Evolutionary conservation across 2,329 filamentous ascomycete genomes (phyloP).

Genomic region (Gliomastix tumulicola): DNA sequence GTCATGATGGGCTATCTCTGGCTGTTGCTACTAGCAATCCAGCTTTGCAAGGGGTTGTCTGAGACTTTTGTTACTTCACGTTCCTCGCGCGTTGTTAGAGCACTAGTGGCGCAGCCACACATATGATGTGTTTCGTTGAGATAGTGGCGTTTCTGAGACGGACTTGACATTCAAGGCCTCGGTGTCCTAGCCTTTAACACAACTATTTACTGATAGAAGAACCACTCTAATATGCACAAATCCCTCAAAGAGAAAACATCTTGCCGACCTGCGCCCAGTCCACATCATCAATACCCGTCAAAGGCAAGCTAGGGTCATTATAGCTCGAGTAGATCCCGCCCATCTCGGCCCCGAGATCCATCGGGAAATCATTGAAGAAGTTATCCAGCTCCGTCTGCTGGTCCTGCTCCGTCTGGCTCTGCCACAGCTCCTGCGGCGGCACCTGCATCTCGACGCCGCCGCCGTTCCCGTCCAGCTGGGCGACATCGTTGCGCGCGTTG

Average conservation of each 20-base stretch:
- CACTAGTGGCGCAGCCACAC: too few species aligned
- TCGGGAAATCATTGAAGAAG: conserved; percentile 10
- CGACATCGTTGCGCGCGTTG: background rate
- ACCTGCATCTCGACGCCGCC: background rate
- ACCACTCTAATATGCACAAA: too few species aligned
- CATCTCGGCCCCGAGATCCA: conserved; percentile 14
- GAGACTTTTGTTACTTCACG: too few species aligned
- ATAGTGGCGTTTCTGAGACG: too few species aligned
- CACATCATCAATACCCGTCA: conserved; percentile 18
- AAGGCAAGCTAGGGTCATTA: conserved; percentile 16
- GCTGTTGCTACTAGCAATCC: too few species aligned
- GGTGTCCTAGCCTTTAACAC: too few species aligned
- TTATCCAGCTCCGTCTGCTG: conserved; percentile 3
- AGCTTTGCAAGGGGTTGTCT: too few species aligned
- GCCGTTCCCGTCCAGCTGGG: background rate
- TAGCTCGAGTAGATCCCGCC: conserved; percentile 17
- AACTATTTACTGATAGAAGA: too few species aligned
- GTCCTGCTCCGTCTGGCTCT: background rate
- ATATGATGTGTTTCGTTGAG: too few species aligned
- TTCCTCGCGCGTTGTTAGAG: too few species aligned
- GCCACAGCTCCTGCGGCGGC: background rate
- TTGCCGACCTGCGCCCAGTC: conserved; percentile 19
- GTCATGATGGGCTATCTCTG: too few species aligned
- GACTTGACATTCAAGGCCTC: too few species aligned
- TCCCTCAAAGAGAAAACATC: conserved; percentile 12